Base-by-base conservation (phyloP, 2,329 filamentous ascomycete species). In the Fusarium anguioides region DNA sequence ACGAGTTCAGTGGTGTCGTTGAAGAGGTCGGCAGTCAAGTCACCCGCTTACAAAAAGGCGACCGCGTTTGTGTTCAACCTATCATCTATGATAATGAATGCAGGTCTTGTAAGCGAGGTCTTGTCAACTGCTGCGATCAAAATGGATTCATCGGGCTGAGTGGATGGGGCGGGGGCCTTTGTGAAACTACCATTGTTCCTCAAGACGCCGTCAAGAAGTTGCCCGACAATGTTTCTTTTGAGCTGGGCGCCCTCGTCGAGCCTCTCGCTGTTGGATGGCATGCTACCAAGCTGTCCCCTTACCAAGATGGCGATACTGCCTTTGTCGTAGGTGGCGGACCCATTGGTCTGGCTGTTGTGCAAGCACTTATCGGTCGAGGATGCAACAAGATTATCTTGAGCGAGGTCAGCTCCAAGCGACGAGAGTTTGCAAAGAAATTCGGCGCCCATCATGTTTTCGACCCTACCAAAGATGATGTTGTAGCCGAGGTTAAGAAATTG, bases 21-120 rank as follows among this genome's bases (percentile, higher is more conserved):
- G 49, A 63, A 10, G 58, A 63, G 39, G 60, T 63, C 1, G 60
- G 60, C 2, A 63, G 58, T 8, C n/a, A 63, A n/a, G 60, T 63
- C 0, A 63, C 31, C 0, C 60, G 58, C 3, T 27, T 63, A 4
- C 18, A 40, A 2, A 57, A 45, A 5, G 60, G 60, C 6, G 60
- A 63, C 6, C 60, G 60, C 1, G 60, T 63, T 15, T 63, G 60
- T 1, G 49, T 63, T 4, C 60, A 63, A 20, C 60, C 60, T 1
- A 63, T 63, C 5, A 63, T 63, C 0, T 63, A 63, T 4, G 60
- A 63, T 2, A 63, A 63, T 11, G 60, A 63, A 1, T 63, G 60
- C 2, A 37, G 60, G 2, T 63, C 60, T 0, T 63, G 60, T 18
- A 49, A 46, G 17, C 60, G 60, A 3, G 60, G 60, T 1, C 58